These are phyloP conservation scores for Alternaria metachromatica DNA, from an alignment of 2,329 filamentous ascomycete genomes.

Conservation along the genomic window DNA sequence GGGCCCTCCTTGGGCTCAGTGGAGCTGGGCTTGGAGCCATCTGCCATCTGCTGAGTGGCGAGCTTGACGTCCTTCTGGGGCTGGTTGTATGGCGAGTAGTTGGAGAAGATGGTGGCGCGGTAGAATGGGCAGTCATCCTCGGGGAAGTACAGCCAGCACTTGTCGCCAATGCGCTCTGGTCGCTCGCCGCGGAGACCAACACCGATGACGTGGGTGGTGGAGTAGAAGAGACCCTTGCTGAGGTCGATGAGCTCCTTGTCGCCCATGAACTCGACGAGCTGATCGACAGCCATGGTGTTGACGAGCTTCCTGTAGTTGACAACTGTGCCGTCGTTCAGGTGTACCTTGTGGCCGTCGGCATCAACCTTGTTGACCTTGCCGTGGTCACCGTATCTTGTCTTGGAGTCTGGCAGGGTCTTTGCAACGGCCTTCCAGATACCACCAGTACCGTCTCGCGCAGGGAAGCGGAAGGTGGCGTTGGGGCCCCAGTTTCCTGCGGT, in stretches of 20 bases:
- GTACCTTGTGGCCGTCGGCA: constrained; percentile 81
- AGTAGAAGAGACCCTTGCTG: constrained; percentile 94
- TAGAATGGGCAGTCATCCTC: constrained; percentile 99
- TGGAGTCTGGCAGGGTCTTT: constrained; percentile 88
- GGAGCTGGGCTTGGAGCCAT: constrained; percentile 80
- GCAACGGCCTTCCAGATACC: constrained; percentile 99
- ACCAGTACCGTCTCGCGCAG: constrained; percentile 91
- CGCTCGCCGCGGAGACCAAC: constrained; percentile 91
- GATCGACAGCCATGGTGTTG: constrained; percentile 95
- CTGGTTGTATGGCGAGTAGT: constrained; percentile 99
- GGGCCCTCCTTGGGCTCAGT: constrained; percentile 81
- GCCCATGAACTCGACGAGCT: constrained; percentile 83
- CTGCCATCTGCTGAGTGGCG: constrained; percentile 81
- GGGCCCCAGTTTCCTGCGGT: constrained; percentile 97
- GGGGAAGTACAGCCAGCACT: constrained; percentile 99
- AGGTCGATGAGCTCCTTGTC: constrained; percentile 82
- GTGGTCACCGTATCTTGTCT: constrained; percentile 86
- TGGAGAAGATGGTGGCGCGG: constrained; percentile 99
- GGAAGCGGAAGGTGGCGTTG: constrained; percentile 98
- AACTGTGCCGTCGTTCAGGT: constrained; percentile 81
- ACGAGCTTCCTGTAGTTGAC: constrained; percentile 92
- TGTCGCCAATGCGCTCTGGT: constrained; percentile 96
- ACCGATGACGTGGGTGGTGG: constrained; percentile 95
- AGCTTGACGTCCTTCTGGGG: constrained; percentile 82
- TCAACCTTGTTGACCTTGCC: constrained; percentile 87